A percentile compares a stretch with the other conserved stretches of the same genome.
Evolutionary conservation across 2,329 filamentous ascomycete species (phyloP).

Genomic region (Pseudogymnoascus sp.): DNA sequence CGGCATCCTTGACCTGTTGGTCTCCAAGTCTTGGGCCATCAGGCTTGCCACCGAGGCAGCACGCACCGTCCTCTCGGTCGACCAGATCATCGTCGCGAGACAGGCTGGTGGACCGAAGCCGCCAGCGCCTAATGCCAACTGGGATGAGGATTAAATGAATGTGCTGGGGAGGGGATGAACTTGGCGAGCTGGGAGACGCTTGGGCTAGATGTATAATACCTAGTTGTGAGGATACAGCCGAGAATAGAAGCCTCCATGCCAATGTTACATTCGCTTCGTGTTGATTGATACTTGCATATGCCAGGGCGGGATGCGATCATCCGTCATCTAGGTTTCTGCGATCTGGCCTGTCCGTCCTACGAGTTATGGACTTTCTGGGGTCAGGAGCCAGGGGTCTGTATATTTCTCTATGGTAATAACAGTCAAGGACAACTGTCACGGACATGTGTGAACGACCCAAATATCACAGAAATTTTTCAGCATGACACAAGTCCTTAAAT

Average conservation of each 20-base stretch:
- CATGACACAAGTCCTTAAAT: background rate
- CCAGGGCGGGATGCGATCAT: background rate
- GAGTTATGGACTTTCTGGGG: background rate
- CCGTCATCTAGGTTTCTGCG: background rate
- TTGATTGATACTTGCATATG: background rate
- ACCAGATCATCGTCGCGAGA: slow-evolving; percentile 97
- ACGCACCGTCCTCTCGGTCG: slow-evolving; percentile 87
- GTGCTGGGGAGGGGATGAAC: slow-evolving; percentile 4
- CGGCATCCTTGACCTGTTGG: slow-evolving; percentile 86
- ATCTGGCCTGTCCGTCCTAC: background rate
- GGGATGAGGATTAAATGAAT: slow-evolving; percentile 32
- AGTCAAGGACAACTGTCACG: background rate
- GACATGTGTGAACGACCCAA: background rate
- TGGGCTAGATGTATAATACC: slow-evolving; percentile 26
- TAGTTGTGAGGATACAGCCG: slow-evolving; percentile 7
- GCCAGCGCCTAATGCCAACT: slow-evolving; percentile 75
- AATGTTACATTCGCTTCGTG: background rate
- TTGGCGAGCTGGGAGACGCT: slow-evolving; percentile 17
- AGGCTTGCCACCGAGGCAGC: slow-evolving; percentile 93
- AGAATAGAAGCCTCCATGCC: background rate
- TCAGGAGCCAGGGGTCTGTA: background rate
- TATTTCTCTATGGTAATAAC: background rate
- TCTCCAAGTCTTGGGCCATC: slow-evolving; percentile 94
- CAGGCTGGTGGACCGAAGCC: slow-evolving; percentile 97
- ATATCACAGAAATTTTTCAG: background rate